Percentiles rank a stretch among this genome's conserved stretches.
phyloP scores from a whole-genome alignment of 1,139 yeast genomes.

The Candida tunisiensis region DNA sequence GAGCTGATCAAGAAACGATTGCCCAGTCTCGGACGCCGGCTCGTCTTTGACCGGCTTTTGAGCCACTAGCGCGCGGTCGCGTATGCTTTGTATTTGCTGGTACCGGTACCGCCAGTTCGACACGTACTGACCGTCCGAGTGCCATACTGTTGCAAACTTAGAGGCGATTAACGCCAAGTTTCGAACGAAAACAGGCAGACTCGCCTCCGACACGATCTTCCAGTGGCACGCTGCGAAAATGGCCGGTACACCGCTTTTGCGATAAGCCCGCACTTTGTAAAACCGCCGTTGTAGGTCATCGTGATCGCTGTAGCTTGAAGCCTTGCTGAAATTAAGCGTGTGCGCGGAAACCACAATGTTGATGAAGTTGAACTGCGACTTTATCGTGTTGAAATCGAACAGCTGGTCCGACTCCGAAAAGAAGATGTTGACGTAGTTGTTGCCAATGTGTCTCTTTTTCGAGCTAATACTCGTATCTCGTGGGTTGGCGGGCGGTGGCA shows the following conservation, averaged over 20 bases:
- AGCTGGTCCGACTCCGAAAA: slow-evolving; percentile 58
- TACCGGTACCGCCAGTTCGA: slow-evolving; percentile 56
- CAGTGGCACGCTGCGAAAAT: slow-evolving; percentile 62
- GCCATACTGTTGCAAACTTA: slow-evolving; percentile 67
- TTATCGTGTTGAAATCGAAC: slow-evolving; percentile 54
- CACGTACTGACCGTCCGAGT: slow-evolving; percentile 33
- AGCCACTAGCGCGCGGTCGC: slow-evolving; percentile 25
- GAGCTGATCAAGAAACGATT: slow-evolving; percentile 12
- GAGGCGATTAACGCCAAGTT: slow-evolving; percentile 50
- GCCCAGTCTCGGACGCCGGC: too few species aligned
- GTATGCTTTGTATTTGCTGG: slow-evolving; percentile 35
- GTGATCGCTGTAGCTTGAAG: background rate
- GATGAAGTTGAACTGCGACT: slow-evolving; percentile 69
- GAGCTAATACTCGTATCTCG: slow-evolving; percentile 32
- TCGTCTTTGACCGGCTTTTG: slow-evolving; percentile 6
- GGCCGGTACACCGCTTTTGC: slow-evolving; percentile 60
- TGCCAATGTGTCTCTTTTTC: slow-evolving; percentile 78
- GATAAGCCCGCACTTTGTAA: slow-evolving; percentile 44
- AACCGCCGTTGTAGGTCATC: slow-evolving; percentile 11
- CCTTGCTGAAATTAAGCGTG: slow-evolving; percentile 11
- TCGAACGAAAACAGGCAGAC: slow-evolving; percentile 46
- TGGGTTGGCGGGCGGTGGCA: slow-evolving; percentile 38
- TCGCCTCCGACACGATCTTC: slow-evolving; percentile 45
- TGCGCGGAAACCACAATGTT: slow-evolving; percentile 67
- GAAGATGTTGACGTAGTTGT: slow-evolving; percentile 64